Evolutionary conservation across 768 basidiomycete species (phyloP), one percentile per base, ranked within the genome.

Genomic region (Lepiota venenata): DNA sequence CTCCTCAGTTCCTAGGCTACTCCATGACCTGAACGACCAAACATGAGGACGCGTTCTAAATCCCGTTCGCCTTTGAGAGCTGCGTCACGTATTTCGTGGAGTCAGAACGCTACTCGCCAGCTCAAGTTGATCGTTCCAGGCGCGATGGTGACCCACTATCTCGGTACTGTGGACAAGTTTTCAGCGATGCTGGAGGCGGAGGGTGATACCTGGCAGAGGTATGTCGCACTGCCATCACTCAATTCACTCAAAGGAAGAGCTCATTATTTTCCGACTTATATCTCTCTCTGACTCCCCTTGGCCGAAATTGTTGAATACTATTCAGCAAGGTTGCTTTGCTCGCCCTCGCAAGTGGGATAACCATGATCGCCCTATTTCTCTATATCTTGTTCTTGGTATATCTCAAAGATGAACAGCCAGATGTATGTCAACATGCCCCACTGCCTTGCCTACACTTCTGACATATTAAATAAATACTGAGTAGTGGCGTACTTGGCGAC

Each of bases 61-160:
- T 36, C 38, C 9, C 32, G 40, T 21, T 44, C 27, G 14, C 35
- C 36, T 14, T 14, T 51, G 16, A 43, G 21, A 21, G 41, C 74
- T 73, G 47, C 41, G n/a, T 41, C 55, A 60, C 63, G 62, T 42
- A 59, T 66, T 47, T 63, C 68, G 9, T 69, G 68, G 68, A 59
- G 62, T 32, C 65, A 71, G 52, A 84, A 90, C 65, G 80, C 83
- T 1, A 64, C 81, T 52, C 77, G 79, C 47, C 88, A 90, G 71
- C 78, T 91, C 63, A 88, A 90, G 64, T 83, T 90, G 52, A 80
- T 89, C 43, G 62, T 90, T 10, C 88, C 89, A n/a, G 88, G 89
- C 10, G 83, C 74, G 1, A 62, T 69, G 38, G 58, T 84, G 62
- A 88, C 87, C 2, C 84, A 83, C 65, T 80, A 80, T 62, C 71